Evolutionary conservation across 208 protist species (phyloP).

Genomic region (Crithidia thermophila): DNA sequence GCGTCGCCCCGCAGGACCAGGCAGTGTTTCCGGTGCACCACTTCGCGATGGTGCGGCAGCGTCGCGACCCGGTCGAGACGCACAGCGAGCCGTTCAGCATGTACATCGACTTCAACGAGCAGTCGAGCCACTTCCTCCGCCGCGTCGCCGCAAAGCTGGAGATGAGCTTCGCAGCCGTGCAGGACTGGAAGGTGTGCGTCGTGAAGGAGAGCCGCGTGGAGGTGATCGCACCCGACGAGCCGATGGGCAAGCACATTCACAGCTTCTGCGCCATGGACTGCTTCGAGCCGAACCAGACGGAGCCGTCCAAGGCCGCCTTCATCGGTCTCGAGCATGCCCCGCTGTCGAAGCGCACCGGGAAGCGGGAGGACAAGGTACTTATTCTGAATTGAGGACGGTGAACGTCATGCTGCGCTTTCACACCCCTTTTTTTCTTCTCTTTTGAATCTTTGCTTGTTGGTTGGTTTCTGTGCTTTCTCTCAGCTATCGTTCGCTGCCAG

Average conservation of each 20-base stretch:
- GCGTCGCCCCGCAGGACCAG: constrained; percentile 50
- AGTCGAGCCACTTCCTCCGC: constrained; percentile 49
- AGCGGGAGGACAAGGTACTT: constrained; percentile 74
- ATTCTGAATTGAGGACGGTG: constrained; percentile 62
- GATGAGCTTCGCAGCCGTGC: constrained; percentile 60
- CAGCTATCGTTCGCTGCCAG: too few species aligned
- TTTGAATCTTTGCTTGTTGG: background rate
- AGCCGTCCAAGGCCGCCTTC: constrained; percentile 77
- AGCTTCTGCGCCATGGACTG: constrained; percentile 51
- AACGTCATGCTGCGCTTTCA: background rate
- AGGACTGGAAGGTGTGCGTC: constrained; percentile 88
- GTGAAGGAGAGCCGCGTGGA: constrained; percentile 75
- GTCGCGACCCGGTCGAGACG: constrained; percentile 67
- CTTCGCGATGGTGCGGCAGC: constrained; percentile 75
- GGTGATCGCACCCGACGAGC: constrained; percentile 50
- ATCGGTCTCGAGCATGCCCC: constrained; percentile 86
- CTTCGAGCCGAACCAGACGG: constrained; percentile 64
- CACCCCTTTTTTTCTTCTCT: background rate
- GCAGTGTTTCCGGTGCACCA: constrained; percentile 76
- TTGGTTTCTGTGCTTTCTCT: background rate
- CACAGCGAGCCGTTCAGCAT: constrained; percentile 89
- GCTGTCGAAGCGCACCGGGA: constrained; percentile 49
- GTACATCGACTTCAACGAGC: constrained; percentile 68
- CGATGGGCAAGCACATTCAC: constrained; percentile 68
- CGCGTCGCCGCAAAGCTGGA: constrained; percentile 80